phyloP scores from a whole-genome alignment of 2,329 filamentous ascomycete genomes.

The Verticillium dahliae region DNA sequence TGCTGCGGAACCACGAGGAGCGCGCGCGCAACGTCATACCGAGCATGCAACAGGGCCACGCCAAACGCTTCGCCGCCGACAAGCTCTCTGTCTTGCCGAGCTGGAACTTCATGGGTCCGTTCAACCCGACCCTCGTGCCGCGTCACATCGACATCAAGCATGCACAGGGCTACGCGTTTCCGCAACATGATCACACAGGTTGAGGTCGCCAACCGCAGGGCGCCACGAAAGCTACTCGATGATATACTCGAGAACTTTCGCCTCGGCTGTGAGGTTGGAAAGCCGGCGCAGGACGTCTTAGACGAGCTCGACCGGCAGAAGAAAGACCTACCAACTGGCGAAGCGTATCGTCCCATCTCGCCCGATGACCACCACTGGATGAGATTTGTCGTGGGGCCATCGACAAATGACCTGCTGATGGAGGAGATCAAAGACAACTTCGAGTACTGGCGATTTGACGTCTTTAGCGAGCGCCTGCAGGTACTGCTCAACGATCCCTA shows the following conservation, averaged over 20 bases:
- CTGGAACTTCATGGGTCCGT: conserved; percentile 22
- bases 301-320: conserved; percentile 2
- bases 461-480: conserved; percentile 24
- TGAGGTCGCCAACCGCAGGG: conserved; percentile 11
- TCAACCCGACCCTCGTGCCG: conserved; percentile 15
- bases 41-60: conserved; percentile 13
- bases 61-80: conserved; percentile 7
- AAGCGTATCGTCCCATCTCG: not conserved
- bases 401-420: conserved; percentile 18
- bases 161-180: conserved; percentile 15
- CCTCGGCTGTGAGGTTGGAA: conserved; percentile 16
- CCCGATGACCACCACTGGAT: conserved; percentile 8
- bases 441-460: conserved; percentile 13
- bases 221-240: conserved; percentile 20
- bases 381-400: conserved; percentile 5
- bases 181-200: conserved; percentile 16
- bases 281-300: not conserved
- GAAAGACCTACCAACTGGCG: not conserved
- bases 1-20: conserved; percentile 14
- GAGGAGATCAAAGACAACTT: conserved; percentile 12
- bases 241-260: conserved; percentile 12
- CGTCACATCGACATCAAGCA: conserved; percentile 17
- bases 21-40: conserved; percentile 16
- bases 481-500: conserved; percentile 22
- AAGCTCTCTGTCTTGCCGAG: conserved; percentile 15